These are phyloP conservation scores for Podospora appendiculata DNA, from an alignment of 495 filamentous ascomycete genomes.

Conservation along the genomic window DNA sequence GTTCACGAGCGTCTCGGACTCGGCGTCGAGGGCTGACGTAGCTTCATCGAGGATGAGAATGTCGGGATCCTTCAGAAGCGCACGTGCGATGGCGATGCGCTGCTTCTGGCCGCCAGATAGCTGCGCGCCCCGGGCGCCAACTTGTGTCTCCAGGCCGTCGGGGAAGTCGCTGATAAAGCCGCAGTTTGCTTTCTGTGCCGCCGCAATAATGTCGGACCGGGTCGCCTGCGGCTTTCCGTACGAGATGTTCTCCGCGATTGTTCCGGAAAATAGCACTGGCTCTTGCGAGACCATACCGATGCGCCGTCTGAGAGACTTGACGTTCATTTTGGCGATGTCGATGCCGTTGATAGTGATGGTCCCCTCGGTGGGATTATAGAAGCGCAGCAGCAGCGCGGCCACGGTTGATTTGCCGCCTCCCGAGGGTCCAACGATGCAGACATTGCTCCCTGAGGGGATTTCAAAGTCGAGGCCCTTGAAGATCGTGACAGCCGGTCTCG, in stretches of 20 bases:
- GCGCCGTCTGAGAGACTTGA: slow-evolving; percentile 85
- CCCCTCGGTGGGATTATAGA: slow-evolving; percentile 79
- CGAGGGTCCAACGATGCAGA: slow-evolving; percentile 92
- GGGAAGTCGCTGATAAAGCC: slow-evolving; percentile 95
- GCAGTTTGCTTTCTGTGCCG: slow-evolving; percentile 92
- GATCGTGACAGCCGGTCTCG: slow-evolving; percentile 80
- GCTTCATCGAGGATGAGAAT: slow-evolving; percentile 95
- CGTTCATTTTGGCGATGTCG: slow-evolving; percentile 82
- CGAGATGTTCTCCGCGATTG: slow-evolving; percentile 92
- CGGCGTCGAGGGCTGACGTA: slow-evolving; percentile 90
- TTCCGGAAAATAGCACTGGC: slow-evolving; percentile 91
- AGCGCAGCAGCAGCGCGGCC: slow-evolving; percentile 76
- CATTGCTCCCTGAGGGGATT: slow-evolving; percentile 86
- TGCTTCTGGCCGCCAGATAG: slow-evolving; percentile 96
- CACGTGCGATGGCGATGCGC: slow-evolving; percentile 92
- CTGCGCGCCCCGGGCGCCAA: slow-evolving; percentile 87
- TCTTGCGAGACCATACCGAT: slow-evolving; percentile 95
- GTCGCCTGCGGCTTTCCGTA: slow-evolving; percentile 81
- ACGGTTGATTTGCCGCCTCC: slow-evolving; percentile 96
- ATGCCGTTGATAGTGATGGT: slow-evolving; percentile 74
- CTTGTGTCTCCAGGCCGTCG: slow-evolving; percentile 88
- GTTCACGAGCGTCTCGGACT: slow-evolving; percentile 94
- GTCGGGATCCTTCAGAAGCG: slow-evolving; percentile 90
- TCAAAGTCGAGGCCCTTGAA: slow-evolving; percentile 85
- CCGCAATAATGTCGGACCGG: slow-evolving; percentile 71